These are phyloP conservation scores for Flaveria linearis DNA, from an alignment of 129 eudicot genomes.

Conservation along the genomic window DNA sequence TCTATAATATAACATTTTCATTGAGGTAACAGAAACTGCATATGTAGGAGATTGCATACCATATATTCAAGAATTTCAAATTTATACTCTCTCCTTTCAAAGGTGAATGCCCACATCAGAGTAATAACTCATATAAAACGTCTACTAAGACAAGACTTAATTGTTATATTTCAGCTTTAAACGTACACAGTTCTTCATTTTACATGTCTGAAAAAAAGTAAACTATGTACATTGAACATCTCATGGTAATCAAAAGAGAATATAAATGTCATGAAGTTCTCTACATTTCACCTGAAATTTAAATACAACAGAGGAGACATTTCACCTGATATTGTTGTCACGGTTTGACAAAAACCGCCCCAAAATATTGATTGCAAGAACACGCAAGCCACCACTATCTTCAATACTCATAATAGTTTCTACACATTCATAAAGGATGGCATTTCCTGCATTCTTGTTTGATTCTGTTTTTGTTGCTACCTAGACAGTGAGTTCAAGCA, in stretches of 20 bases:
- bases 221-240: constrained; percentile 14
- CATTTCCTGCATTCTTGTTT: constrained; percentile 97
- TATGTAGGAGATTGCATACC: not conserved
- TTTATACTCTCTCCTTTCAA: constrained; percentile 7
- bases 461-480: constrained; percentile 99
- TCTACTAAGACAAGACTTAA: not conserved
- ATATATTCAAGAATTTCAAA: constrained; percentile 5
- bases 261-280: not conserved
- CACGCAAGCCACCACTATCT: constrained; percentile 97
- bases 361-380: constrained; percentile 94
- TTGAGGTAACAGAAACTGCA: constrained; percentile 12
- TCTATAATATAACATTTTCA: constrained; percentile 10
- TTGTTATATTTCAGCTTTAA: not conserved
- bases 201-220: not conserved
- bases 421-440: constrained; percentile 96
- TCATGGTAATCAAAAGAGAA: constrained; percentile 26
- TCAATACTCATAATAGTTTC: constrained; percentile 93
- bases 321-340: constrained; percentile 95
- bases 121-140: constrained; percentile 1
- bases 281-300: no score
- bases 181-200: constrained; percentile 1
- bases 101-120: not conserved
- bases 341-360: constrained; percentile 98
- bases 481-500: constrained; percentile 43
- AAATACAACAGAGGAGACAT: constrained; percentile 6